phyloP scores from a whole-genome alignment of 306 rosid genomes.

The Vicia sativa region DNA sequence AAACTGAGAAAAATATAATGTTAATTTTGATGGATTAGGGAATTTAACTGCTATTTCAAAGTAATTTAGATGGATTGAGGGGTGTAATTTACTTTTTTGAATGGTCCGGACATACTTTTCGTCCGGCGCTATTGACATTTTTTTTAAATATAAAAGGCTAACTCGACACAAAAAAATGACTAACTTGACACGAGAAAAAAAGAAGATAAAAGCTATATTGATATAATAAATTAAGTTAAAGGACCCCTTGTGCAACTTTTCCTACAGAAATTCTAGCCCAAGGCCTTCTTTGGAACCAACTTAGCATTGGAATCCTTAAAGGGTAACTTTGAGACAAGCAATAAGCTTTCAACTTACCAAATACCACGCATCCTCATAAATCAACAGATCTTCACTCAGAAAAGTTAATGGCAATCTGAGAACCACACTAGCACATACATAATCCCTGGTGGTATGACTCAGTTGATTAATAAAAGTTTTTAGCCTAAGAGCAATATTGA shows the following conservation, averaged over 20 bases:
- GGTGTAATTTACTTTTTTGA: background rate
- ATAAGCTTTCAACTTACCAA: slow-evolving; percentile 29
- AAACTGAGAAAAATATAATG: background rate
- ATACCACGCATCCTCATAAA: slow-evolving; percentile 18
- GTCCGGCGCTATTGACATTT: background rate
- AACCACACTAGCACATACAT: slow-evolving; percentile 23
- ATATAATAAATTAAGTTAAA: background rate
- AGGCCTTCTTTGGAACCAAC: background rate
- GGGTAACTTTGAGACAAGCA: slow-evolving; percentile 11
- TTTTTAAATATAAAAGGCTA: background rate
- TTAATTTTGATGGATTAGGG: background rate
- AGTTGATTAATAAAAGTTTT: slow-evolving; percentile 25
- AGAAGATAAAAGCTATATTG: background rate
- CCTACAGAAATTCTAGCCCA: background rate
- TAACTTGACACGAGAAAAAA: background rate
- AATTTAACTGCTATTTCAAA: background rate
- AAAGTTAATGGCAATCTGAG: slow-evolving; percentile 16
- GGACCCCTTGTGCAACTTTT: background rate
- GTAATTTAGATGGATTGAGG: slow-evolving; percentile 1
- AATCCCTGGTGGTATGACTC: slow-evolving; percentile 12
- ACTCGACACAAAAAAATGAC: background rate
- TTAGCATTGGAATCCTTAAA: slow-evolving; percentile 1
- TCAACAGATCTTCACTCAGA: slow-evolving; percentile 26
- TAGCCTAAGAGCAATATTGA: slow-evolving; percentile 16
- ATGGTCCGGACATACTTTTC: background rate